Evolutionary conservation across 2,329 filamentous ascomycete species (phyloP), one percentile per base, ranked within the genome.

Genomic region (Colletotrichum musicola): DNA sequence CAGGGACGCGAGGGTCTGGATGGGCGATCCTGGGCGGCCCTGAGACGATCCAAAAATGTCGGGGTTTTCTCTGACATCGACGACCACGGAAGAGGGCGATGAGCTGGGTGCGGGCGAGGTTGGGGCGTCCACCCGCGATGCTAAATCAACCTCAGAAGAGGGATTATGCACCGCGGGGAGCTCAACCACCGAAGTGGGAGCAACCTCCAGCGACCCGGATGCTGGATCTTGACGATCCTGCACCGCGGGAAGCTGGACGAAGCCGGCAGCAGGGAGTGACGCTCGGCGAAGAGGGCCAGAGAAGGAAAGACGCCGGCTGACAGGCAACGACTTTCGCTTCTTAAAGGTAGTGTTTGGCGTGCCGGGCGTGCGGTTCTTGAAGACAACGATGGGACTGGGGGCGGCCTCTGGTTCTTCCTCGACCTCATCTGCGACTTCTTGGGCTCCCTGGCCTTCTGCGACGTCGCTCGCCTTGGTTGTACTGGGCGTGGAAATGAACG

Each of bases 11-110:
- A 54, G 16, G 10, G 62, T 18, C 20, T 68, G 63, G 12, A 69
- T 1, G 3, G 67, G 64, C 1, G 67, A 66, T 14, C 53, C 57
- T 2, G 35, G 13, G 18, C 62, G 62, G 3, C 65, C 65, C 42
- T 65, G 65, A 13, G 53, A 69, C 4, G 67, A 57, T n/a, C 67
- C 67, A 1, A 69, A 69, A 14, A 69, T 69, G 16, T 69, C 67
- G 1, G 64, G 64, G 47, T 69, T 69, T 22, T 69, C 67, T 35
- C 67, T 56, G 7, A 47, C 63, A 5, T 69, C 67, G 10, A 69
- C 63, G 6, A 62, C 63, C 2, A 69, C 57, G 0, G 64, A 64
- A 20, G 63, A 53, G 1, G 67, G 53, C 5, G 59, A 54, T 10
- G 59, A 62, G 49, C 49, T 62, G 53, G 20, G n/a, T 6, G 25